Conservation (phyloP, 2,329 filamentous ascomycete species). For the Conoideocrella luteorostrata region DNA sequence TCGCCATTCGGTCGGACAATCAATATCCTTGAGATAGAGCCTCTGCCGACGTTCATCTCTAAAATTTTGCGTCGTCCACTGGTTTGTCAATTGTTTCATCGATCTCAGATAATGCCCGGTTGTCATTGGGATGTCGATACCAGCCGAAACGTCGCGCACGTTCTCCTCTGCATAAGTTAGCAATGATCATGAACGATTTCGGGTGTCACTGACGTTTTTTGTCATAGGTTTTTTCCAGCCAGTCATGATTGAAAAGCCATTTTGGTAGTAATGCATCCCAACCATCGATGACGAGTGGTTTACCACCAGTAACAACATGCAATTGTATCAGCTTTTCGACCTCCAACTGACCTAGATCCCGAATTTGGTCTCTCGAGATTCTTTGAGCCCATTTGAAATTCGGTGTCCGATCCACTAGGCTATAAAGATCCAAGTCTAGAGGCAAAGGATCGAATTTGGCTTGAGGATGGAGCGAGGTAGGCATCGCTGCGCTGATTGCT, state of each 20-base stretch:
- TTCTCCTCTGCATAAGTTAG: slow-evolving; percentile 59
- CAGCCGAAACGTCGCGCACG: slow-evolving; percentile 71
- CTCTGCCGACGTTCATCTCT: slow-evolving; percentile 75
- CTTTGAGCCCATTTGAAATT: slow-evolving; percentile 86
- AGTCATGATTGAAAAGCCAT: slow-evolving; percentile 71
- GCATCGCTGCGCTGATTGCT: slow-evolving; percentile 51
- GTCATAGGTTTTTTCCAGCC: slow-evolving; percentile 73
- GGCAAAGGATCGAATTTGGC: slow-evolving; percentile 89
- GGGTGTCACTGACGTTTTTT: slow-evolving; percentile 59
- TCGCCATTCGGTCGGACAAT: slow-evolving; percentile 84
- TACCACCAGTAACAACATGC: slow-evolving; percentile 78
- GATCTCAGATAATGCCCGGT: slow-evolving; percentile 86
- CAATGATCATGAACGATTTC: slow-evolving; percentile 14
- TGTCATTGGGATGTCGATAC: slow-evolving; percentile 73
- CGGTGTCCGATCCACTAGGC: slow-evolving; percentile 67
- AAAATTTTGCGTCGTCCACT: slow-evolving; percentile 71
- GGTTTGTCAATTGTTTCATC: slow-evolving; percentile 75
- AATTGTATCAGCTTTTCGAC: slow-evolving; percentile 82
- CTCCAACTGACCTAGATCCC: slow-evolving; percentile 65
- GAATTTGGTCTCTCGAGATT: slow-evolving; percentile 72
- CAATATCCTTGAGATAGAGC: slow-evolving; percentile 94
- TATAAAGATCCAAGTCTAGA: slow-evolving; percentile 71
- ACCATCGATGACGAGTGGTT: slow-evolving; percentile 84
- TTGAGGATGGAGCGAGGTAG: slow-evolving; percentile 65
- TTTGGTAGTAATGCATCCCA: slow-evolving; percentile 72